Evolutionary conservation across 1,284 basidiomycete species (phyloP).

Genomic region (Rugosomyces carneus): DNA sequence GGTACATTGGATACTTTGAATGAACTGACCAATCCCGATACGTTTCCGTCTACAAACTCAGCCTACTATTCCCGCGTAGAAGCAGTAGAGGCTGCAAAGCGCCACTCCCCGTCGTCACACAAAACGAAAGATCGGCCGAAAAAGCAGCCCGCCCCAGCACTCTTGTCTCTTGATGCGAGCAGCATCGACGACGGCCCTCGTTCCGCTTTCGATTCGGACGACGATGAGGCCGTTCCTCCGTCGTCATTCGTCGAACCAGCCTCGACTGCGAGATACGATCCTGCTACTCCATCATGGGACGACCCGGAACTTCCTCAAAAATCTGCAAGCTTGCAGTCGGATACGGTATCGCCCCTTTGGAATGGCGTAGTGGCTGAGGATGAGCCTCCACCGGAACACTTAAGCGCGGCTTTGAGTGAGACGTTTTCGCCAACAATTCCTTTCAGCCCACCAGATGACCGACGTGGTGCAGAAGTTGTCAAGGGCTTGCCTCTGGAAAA

Average conservation of each 20-base stretch:
- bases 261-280: constrained; percentile 20
- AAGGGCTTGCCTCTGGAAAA: constrained; percentile 2
- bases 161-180: constrained; percentile 14
- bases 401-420: constrained; percentile 30
- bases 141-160: constrained; percentile 13
- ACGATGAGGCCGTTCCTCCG: constrained; percentile 13
- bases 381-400: constrained; percentile 16
- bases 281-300: constrained; percentile 10
- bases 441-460: constrained; percentile 22
- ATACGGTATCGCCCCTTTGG: constrained; percentile 9
- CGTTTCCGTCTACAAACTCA: constrained; percentile 4
- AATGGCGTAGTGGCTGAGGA: constrained; percentile 14
- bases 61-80: constrained; percentile 11
- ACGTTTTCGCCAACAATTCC: constrained; percentile 32
- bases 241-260: constrained; percentile 23
- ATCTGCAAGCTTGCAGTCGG: constrained; percentile 2
- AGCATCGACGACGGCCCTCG: neutral
- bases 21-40: neutral
- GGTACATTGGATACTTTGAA: constrained; percentile 4
- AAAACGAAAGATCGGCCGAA: neutral
- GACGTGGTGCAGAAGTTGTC: constrained; percentile 10
- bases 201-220: constrained; percentile 9
- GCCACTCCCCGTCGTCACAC: constrained; percentile 1
- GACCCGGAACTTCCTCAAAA: neutral
- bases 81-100: neutral